phyloP scores from a whole-genome alignment of 73 alveolate species.

The Uronychia binucleata region DNA sequence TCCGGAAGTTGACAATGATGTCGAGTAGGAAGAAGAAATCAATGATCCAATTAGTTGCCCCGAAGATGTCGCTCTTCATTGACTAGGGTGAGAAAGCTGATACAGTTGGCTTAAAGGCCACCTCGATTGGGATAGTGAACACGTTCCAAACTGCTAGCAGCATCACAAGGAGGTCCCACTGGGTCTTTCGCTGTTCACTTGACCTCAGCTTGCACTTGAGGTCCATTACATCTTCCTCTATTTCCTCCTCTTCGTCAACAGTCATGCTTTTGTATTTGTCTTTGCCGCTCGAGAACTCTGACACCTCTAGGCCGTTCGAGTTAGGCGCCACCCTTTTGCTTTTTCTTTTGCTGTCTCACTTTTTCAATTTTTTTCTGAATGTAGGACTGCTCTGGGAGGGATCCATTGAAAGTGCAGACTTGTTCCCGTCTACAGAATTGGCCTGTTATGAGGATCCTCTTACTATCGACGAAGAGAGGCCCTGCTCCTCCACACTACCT shows the following conservation, averaged over 20 bases:
- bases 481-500: too few species aligned
- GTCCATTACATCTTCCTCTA: background rate
- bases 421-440: too few species aligned
- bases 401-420: too few species aligned
- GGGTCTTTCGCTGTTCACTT: background rate
- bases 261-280: background rate
- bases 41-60: too few species aligned
- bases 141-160: slow-evolving; percentile 3
- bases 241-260: background rate
- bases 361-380: too few species aligned
- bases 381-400: too few species aligned
- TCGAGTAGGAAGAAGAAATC: slow-evolving; percentile 29
- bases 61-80: background rate
- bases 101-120: slow-evolving; percentile 16
- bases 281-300: too few species aligned
- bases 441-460: too few species aligned
- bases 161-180: slow-evolving; percentile 15
- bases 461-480: too few species aligned
- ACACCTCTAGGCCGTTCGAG: too few species aligned
- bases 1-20: slow-evolving; percentile 37
- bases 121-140: slow-evolving; percentile 6
- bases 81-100: background rate
- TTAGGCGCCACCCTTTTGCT: too few species aligned
- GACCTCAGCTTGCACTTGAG: background rate
- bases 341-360: too few species aligned